These are phyloP conservation scores for Aristolochia contorta DNA, from an alignment of 164 flowering plant species.

Conservation along the genomic window DNA sequence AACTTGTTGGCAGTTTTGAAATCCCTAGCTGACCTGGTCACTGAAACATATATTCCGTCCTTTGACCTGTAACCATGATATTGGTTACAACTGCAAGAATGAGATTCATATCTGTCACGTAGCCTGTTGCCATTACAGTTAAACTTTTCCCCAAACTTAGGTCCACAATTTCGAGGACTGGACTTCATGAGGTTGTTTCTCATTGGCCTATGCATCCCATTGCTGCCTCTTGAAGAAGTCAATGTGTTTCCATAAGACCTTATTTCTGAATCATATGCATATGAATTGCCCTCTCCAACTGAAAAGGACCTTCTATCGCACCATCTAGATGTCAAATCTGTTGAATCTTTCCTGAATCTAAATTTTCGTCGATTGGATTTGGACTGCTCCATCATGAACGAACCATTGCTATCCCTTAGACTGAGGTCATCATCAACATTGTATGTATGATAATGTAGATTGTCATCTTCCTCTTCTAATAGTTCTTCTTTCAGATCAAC, in stretches of 20 bases:
- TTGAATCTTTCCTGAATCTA: conserved; percentile 33
- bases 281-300: conserved; percentile 24
- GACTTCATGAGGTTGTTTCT: conserved; percentile 37
- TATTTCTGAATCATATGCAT: conserved; percentile 28
- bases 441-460: conserved; percentile 12
- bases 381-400: conserved; percentile 35
- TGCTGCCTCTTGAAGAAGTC: conserved; percentile 27
- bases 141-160: conserved; percentile 45
- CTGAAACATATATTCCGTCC: conserved; percentile 21
- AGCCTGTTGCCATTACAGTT: conserved; percentile 36
- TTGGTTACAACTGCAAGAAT: conserved; percentile 55
- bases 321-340: conserved; percentile 37
- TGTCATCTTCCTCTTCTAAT: conserved; percentile 16
- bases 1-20: conserved; percentile 30
- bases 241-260: conserved; percentile 23
- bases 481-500: background rate
- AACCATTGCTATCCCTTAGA: conserved; percentile 30
- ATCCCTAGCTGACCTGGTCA: conserved; percentile 36
- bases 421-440: conserved; percentile 32
- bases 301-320: conserved; percentile 29
- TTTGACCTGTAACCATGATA: conserved; percentile 34
- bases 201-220: conserved; percentile 39
- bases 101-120: conserved; percentile 45
- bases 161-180: conserved; percentile 31
- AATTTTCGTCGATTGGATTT: conserved; percentile 38